phyloP scores from a whole-genome alignment of 768 basidiomycete species.

The Tricholoma flavovirens region DNA sequence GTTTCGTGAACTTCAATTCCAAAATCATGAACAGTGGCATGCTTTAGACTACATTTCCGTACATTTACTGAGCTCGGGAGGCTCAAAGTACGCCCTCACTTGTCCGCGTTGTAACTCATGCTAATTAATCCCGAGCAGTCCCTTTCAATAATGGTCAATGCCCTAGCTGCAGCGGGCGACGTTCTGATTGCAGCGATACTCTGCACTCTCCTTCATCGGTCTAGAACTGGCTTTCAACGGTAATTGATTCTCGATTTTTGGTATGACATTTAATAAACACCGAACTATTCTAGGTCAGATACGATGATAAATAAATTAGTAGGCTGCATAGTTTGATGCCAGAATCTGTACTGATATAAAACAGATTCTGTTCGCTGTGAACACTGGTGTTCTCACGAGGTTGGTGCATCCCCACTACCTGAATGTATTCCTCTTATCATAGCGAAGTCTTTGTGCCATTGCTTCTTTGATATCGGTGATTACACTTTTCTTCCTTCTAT shows the following conservation, averaged over 20 bases:
- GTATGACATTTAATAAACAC: neutral
- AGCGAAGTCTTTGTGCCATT: constrained; percentile 44
- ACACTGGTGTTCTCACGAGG: constrained; percentile 34
- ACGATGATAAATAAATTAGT: constrained; percentile 40
- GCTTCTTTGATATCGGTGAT: constrained; percentile 48
- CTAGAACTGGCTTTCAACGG: neutral
- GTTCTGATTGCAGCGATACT: neutral
- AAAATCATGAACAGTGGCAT: too few relatives aligned
- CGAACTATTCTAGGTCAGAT: too few relatives aligned
- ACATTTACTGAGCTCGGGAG: too few relatives aligned
- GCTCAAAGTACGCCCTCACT: too few relatives aligned
- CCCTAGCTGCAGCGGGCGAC: too few relatives aligned
- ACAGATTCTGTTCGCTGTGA: constrained; percentile 42
- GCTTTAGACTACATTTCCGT: too few relatives aligned
- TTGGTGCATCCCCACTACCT: constrained; percentile 1
- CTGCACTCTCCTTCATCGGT: neutral
- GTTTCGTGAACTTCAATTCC: neutral
- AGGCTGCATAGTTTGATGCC: constrained; percentile 6
- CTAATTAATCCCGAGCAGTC: too few relatives aligned
- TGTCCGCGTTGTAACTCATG: too few relatives aligned
- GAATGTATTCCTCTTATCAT: constrained; percentile 3
- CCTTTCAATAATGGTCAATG: too few relatives aligned
- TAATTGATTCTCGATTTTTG: too few relatives aligned
- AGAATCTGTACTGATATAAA: neutral
- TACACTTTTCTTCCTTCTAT: constrained; percentile 3